Evolutionary conservation across 129 eudicot genomes (phyloP).

Genomic region (Flaveria brownii): DNA sequence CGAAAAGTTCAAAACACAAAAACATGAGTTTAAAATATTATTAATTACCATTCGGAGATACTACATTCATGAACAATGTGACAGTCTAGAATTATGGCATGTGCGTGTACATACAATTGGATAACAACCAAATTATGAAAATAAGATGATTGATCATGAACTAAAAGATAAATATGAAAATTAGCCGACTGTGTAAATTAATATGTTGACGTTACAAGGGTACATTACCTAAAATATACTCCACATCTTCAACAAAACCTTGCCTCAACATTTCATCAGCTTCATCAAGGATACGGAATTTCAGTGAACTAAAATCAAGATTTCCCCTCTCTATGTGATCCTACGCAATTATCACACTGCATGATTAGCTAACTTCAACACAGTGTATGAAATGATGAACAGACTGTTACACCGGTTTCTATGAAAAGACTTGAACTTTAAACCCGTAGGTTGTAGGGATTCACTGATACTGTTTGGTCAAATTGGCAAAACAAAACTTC

Average conservation of each 20-base stretch:
- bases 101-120: not conserved
- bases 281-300: slow-evolving; percentile 87
- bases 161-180: not conserved
- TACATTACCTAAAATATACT: slow-evolving; percentile 69
- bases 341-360: slow-evolving; percentile 35
- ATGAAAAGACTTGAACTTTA: not conserved
- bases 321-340: slow-evolving; percentile 77
- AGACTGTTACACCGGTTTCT: not conserved
- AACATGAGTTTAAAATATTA: not conserved
- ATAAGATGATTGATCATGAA: slow-evolving; percentile 6
- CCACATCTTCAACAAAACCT: slow-evolving; percentile 98
- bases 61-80: slow-evolving; percentile 2
- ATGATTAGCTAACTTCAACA: not conserved
- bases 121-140: not conserved
- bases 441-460: not conserved
- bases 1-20: not conserved
- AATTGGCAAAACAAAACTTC: not conserved
- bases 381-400: not conserved
- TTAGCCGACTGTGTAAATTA: not conserved
- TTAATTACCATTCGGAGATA: not conserved
- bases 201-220: not conserved
- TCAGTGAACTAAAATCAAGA: slow-evolving; percentile 69
- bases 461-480: not conserved
- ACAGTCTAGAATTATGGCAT: not conserved
- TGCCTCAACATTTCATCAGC: slow-evolving; percentile 93